Conservation (phyloP, 2,329 filamentous ascomycete species). For the Cercospora canescens region DNA sequence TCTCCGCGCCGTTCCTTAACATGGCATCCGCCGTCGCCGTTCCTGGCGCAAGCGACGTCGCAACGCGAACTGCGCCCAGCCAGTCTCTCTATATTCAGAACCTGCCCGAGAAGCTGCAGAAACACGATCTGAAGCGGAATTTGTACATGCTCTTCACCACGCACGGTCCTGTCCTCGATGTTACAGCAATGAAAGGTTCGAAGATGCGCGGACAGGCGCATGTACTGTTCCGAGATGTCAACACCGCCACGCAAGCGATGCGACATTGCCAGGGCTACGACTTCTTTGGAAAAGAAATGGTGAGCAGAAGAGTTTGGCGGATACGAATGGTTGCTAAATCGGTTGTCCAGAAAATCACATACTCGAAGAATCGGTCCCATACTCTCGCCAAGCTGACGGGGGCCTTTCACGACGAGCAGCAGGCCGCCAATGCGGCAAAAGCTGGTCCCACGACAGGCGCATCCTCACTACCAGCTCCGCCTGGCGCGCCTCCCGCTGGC, state of each 20-base stretch:
- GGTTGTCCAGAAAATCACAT: slow-evolving; percentile 72
- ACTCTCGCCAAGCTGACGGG: slow-evolving; percentile 89
- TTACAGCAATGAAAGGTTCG: slow-evolving; percentile 82
- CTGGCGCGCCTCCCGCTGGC: slow-evolving; percentile 28
- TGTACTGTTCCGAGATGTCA: slow-evolving; percentile 83
- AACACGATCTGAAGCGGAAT: slow-evolving; percentile 79
- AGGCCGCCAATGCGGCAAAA: slow-evolving; percentile 44
- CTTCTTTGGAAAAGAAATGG: slow-evolving; percentile 83
- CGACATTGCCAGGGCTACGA: slow-evolving; percentile 80
- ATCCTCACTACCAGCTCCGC: slow-evolving; percentile 20
- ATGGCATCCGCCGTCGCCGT: slow-evolving; percentile 9
- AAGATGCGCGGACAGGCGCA: slow-evolving; percentile 98
- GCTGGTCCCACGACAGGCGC: slow-evolving; percentile 11
- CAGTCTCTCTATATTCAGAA: slow-evolving; percentile 84
- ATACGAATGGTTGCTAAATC: slow-evolving; percentile 13
- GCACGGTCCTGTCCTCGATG: slow-evolving; percentile 87
- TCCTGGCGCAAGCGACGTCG: slow-evolving; percentile 6
- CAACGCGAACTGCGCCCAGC: slow-evolving; percentile 17
- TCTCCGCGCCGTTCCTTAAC: neutral
- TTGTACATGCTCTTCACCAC: slow-evolving; percentile 94
- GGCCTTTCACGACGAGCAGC: slow-evolving; percentile 65
- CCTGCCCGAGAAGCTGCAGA: slow-evolving; percentile 85
- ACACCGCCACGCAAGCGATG: slow-evolving; percentile 93
- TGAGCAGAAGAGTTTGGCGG: slow-evolving; percentile 45
- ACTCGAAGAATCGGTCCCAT: slow-evolving; percentile 86